Base-by-base conservation (phyloP, 2,329 filamentous ascomycete species). In the Ceratocystis papillata region DNA sequence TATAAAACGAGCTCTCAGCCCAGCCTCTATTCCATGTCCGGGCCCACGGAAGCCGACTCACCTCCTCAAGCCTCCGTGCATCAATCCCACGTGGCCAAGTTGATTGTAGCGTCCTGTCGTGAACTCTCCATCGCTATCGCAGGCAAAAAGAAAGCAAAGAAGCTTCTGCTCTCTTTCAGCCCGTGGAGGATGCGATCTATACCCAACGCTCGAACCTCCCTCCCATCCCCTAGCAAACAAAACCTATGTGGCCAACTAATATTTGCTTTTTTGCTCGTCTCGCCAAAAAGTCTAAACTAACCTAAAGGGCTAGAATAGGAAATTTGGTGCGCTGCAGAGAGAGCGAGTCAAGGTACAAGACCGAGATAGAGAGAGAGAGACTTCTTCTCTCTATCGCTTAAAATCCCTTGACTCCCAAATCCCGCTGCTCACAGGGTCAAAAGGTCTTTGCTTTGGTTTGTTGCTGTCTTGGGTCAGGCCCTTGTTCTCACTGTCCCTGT, bases 251-350 rank as follows among this genome's bases (percentile, higher is more conserved):
- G 10, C 37, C 37, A 41, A 1, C 37, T 41, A 41, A 15, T 12
- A 41, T 41, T 41, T 15, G 10, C 12, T n/a, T 20, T 20, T 61
- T 15, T 41, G 33, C 20, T 45, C 25, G 3, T 15, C 25, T 28
- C 28, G 45, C 45, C 41, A 28, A 15, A 28, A 25, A 57, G 60
- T 25, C 37, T 55, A 55, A 55, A 63, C 37, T 41, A 41, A 41
- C 62, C 48, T 37, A 64, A 64, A 64, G 48, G 37, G 62, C 62
- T 41, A 33, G 48, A 55, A 22, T 55, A 64, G 62, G 48, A 64
- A 45, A 64, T 64, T n/a, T 7, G 25, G 22, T 28, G 45, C 30
- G 62, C 20, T 50, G 25, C n/a, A n/a, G 30, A 45, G 12, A n/a
- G 30, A 45, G 20, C 33, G n/a, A 6, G 10, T n/a, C 15, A 2